phyloP scores from a whole-genome alignment of 768 basidiomycete species.

The Suillus brevipes region DNA sequence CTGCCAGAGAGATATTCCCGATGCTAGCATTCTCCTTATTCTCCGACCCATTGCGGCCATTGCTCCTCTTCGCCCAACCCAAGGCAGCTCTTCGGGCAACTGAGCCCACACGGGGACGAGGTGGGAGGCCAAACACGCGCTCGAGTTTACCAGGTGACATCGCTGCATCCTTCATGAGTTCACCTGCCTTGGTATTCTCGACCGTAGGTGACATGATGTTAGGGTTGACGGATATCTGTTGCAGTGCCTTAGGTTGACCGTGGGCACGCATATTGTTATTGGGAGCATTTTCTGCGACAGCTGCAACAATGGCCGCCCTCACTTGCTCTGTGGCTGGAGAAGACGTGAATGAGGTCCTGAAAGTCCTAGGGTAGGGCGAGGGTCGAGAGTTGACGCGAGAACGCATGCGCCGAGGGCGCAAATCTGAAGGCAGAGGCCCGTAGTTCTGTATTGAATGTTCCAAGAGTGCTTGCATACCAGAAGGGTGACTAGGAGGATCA shows the following conservation, averaged over 20 bases:
- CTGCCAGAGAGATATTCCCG: conserved; percentile 9
- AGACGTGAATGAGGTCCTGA: conserved; percentile 45
- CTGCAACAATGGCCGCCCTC: conserved; percentile 24
- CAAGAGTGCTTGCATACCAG: conserved; percentile 71
- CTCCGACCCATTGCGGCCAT: conserved; percentile 49
- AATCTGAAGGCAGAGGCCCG: conserved; percentile 71
- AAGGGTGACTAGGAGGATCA: conserved; percentile 61
- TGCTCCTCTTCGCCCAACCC: conserved; percentile 66
- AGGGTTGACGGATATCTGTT: conserved; percentile 43
- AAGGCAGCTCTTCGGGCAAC: conserved; percentile 55
- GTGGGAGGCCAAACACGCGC: conserved; percentile 23
- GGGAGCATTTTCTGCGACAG: conserved; percentile 23
- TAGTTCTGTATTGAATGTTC: conserved; percentile 72
- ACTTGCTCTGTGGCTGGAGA: conserved; percentile 37
- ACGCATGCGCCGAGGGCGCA: conserved; percentile 59
- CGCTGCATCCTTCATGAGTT: conserved; percentile 33
- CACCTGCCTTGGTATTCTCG: conserved; percentile 36
- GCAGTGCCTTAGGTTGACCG: conserved; percentile 37
- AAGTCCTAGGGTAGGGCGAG: conserved; percentile 68
- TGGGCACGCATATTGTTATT: conserved; percentile 13
- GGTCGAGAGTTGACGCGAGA: conserved; percentile 71
- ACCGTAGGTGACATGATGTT: conserved; percentile 39
- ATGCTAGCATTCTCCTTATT: conserved; percentile 46
- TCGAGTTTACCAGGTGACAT: conserved; percentile 31
- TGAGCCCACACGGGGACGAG: conserved; percentile 55